Evolutionary conservation across 2,329 filamentous ascomycete species (phyloP).

Genomic region (Alternaria atra): DNA sequence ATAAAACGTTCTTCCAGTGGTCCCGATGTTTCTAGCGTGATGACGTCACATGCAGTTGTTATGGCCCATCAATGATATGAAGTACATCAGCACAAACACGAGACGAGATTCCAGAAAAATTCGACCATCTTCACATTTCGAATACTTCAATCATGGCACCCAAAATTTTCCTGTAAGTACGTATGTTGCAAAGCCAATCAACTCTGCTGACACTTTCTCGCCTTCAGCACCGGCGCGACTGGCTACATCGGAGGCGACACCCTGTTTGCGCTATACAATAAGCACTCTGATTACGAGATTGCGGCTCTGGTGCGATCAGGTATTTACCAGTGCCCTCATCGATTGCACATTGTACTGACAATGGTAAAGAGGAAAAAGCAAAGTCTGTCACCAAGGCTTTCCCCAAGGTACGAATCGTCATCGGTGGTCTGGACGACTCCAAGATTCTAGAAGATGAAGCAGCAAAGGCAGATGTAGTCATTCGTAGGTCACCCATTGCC

Average conservation of each 20-base stretch:
- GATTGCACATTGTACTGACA: neutral
- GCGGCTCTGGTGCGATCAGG: constrained; percentile 54
- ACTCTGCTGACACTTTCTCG: neutral
- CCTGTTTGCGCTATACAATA: constrained; percentile 54
- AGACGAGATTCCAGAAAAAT: neutral
- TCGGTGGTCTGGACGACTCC: constrained; percentile 60
- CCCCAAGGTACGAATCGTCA: constrained; percentile 57
- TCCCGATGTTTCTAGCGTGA: neutral
- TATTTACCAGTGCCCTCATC: neutral
- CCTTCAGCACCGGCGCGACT: constrained; percentile 35
- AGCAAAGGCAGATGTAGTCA: constrained; percentile 61
- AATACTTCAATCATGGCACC: constrained; percentile 24
- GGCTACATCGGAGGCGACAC: constrained; percentile 52
- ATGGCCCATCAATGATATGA: neutral
- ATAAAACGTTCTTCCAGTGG: constrained; percentile 7
- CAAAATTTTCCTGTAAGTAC: constrained; percentile 34
- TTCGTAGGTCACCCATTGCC: constrained; percentile 22
- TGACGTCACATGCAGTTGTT: constrained; percentile 5
- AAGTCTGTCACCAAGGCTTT: constrained; percentile 55
- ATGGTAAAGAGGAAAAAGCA: constrained; percentile 52
- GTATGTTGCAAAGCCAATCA: neutral
- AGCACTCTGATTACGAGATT: constrained; percentile 58
- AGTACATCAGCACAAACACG: neutral
- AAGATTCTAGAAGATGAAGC: constrained; percentile 58
- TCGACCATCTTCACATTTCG: neutral